These are phyloP conservation scores for Debaryomyces castellii DNA, from an alignment of 805 yeast species.

Conservation along the genomic window DNA sequence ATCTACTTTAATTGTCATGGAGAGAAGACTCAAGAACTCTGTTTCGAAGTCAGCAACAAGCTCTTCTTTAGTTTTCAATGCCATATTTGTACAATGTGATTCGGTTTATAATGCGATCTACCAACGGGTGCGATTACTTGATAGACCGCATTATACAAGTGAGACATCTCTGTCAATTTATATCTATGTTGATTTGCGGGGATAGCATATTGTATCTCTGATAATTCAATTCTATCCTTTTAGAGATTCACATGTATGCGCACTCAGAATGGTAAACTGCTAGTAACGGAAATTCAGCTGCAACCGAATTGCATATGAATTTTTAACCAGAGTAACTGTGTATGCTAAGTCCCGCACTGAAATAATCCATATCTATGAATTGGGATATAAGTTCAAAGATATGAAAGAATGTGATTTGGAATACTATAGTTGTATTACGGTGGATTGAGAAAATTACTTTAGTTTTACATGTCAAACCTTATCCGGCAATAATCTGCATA, in stretches of 20 bases:
- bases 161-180: not conserved
- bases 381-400: no score
- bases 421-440: no score
- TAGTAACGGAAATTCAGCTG: not conserved
- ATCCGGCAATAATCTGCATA: no score
- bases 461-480: no score
- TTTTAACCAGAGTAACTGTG: no score
- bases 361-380: no score
- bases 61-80: conserved; percentile 1
- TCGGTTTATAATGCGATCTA: no score
- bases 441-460: no score
- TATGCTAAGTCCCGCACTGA: no score
- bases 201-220: not conserved
- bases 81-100: not conserved
- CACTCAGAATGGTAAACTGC: not conserved
- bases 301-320: not conserved
- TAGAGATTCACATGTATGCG: not conserved
- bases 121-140: no score
- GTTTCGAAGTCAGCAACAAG: conserved; percentile 14
- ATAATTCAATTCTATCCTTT: not conserved
- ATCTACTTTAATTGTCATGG: conserved; percentile 24
- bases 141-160: no score
- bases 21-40: conserved; percentile 24
- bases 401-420: no score
- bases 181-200: not conserved